Evolutionary conservation across 2,329 filamentous ascomycete genomes (phyloP).

Genomic region (Didymella arachidicola): DNA sequence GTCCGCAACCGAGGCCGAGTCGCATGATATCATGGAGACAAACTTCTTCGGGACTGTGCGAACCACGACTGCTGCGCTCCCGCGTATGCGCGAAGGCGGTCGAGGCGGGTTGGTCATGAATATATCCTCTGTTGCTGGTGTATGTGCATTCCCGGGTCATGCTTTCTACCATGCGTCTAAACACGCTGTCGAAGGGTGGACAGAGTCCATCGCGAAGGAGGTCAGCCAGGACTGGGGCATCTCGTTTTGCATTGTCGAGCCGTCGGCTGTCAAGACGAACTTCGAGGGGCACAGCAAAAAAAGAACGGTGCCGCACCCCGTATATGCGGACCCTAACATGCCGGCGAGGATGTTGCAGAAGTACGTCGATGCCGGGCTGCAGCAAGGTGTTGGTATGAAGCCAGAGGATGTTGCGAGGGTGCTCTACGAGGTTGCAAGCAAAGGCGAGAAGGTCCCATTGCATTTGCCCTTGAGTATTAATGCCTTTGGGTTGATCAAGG

Average conservation of each 20-base stretch:
- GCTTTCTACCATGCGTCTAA: conserved; percentile 37
- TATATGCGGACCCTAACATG: conserved; percentile 28
- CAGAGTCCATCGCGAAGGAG: conserved; percentile 57
- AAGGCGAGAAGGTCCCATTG: conserved; percentile 51
- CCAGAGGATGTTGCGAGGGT: conserved; percentile 26
- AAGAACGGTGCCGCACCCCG: conserved; percentile 22
- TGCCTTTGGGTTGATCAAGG: conserved; percentile 50
- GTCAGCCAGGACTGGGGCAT: conserved; percentile 46
- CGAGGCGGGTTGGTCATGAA: conserved; percentile 31
- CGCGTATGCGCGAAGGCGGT: conserved; percentile 51
- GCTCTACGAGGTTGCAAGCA: conserved; percentile 46
- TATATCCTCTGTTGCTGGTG: conserved; percentile 31
- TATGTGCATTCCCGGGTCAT: conserved; percentile 31
- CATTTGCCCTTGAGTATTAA: conserved; percentile 52
- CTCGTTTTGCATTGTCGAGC: conserved; percentile 55
- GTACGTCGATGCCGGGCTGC: conserved; percentile 48
- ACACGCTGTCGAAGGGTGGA: conserved; percentile 53
- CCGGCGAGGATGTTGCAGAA: conserved; percentile 39
- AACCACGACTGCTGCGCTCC: conserved; percentile 51
- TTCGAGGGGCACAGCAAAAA: conserved; percentile 49
- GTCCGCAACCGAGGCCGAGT: conserved; percentile 44
- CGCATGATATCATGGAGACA: conserved; percentile 52
- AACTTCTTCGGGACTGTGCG: conserved; percentile 56
- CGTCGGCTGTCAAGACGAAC: conserved; percentile 49
- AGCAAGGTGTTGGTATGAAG: conserved; percentile 41